Base-by-base conservation (phyloP, 352 stramenopile genomes). In the Globisporangium cylindrosporum region DNA sequence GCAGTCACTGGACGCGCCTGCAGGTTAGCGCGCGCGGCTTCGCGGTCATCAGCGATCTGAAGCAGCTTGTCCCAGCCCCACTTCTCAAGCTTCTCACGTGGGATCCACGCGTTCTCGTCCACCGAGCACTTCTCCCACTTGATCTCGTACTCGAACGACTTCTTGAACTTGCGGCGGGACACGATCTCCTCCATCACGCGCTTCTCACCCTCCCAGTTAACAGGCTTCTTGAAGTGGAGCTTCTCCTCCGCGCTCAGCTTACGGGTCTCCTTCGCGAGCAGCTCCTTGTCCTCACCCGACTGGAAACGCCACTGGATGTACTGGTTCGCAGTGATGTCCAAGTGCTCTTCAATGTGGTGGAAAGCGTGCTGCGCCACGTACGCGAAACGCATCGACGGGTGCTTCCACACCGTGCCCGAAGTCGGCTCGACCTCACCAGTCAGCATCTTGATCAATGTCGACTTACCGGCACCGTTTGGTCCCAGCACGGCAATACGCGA, bases 281-380 rank as follows among this genome's bases (percentile, higher is more conserved):
- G 77, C 72, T 94, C 88, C 84, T 94, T 94, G 78, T 95, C 88
- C 76, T 95, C 89, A 78, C 86, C 87, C 12, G 86, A 93, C 82
- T 95, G 86, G 84, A 98, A 99, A 84, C 95, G 90, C 94, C 93
- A 98, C 80, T 98, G 95, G 73, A 99, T 98, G 86, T 99, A 99
- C 65, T 97, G 80, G 70, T 94, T 96, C n/a, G 97, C 94, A 63
- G 88, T 97, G 58, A 96, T 84, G 67, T 99, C 95, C 54, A 99
- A 88, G 81, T 99, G 96, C 66, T 96, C 81, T 79, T 99, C 97
- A 68, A 99, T 97, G 81, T 99, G 97, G 75, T 98, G 95, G 81
- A 99, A 99, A 46, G 96, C 92, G 79, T 99, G 97, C 84, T 99
- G 96, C 34, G 95, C 94, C 4, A 99, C 96, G 80, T 98, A 99